phyloP scores from a whole-genome alignment of 257 asterid species.

The Handroanthus guayacan region DNA sequence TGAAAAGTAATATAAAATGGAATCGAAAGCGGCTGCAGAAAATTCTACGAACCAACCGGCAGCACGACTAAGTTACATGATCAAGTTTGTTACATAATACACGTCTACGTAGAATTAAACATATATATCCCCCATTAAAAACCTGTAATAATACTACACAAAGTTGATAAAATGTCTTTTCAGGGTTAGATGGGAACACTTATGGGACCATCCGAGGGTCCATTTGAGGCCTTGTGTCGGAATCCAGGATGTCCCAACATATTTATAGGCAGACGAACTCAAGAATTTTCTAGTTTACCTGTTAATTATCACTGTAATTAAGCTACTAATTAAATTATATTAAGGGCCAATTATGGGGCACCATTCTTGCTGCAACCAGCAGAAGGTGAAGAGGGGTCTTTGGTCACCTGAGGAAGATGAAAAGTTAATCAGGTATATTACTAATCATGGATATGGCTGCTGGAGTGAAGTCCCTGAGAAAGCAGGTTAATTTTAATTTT shows the following conservation, averaged over 20 bases:
- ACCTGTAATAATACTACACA: constrained; percentile 31
- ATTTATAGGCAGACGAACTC: constrained; percentile 24
- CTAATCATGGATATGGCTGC: constrained; percentile 92
- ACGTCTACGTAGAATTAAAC: constrained; percentile 50
- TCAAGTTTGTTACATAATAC: constrained; percentile 54
- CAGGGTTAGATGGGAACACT: constrained; percentile 82
- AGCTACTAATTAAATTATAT: neutral
- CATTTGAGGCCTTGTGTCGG: constrained; percentile 53
- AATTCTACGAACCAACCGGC: constrained; percentile 46
- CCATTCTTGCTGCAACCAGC: constrained; percentile 98
- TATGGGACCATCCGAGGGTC: constrained; percentile 55
- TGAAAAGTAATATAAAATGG: constrained; percentile 19
- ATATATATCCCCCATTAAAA: neutral
- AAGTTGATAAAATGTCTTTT: constrained; percentile 84
- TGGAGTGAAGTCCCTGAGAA: constrained; percentile 99
- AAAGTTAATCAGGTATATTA: constrained; percentile 74
- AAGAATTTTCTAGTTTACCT: constrained; percentile 8
- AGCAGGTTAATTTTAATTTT: constrained; percentile 66
- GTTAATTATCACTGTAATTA: neutral
- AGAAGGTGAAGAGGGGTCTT: constrained; percentile 96
- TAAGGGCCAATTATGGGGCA: constrained; percentile 64
- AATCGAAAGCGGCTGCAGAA: constrained; percentile 20
- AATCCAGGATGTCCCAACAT: constrained; percentile 40
- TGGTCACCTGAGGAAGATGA: constrained; percentile 99
- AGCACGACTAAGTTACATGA: constrained; percentile 29